Conservation (phyloP, 495 filamentous ascomycete species). For the Penicillium daleae region DNA sequence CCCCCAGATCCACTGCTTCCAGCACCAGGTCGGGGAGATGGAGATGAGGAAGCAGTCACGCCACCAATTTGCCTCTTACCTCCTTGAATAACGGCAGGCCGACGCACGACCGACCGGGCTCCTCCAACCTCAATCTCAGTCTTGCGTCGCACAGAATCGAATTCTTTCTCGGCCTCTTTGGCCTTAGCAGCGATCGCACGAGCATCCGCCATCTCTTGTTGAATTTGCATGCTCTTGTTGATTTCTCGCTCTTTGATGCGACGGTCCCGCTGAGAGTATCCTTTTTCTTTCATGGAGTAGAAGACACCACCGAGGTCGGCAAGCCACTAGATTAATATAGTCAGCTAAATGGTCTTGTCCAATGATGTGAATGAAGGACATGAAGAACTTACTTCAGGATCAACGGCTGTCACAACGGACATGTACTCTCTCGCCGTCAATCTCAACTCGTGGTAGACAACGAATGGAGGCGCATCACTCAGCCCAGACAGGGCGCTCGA, state of each 20-base stretch:
- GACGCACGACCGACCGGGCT: conserved; percentile 38
- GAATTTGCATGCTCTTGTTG: conserved; percentile 86
- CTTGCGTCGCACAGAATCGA: conserved; percentile 39
- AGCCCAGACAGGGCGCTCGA: conserved; percentile 91
- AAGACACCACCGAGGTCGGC: conserved; percentile 98
- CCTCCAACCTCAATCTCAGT: conserved; percentile 45
- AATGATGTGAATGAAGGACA: conserved; percentile 5
- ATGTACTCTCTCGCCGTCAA: conserved; percentile 98
- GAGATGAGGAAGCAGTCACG: conserved; percentile 41
- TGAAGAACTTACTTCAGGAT: conserved; percentile 69
- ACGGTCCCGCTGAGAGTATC: conserved; percentile 87
- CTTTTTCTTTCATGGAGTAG: conserved; percentile 97
- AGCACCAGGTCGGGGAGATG: conserved; percentile 54
- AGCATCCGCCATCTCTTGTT: conserved; percentile 83
- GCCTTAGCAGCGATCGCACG: conserved; percentile 61
- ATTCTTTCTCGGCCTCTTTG: conserved; percentile 43
- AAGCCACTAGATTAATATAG: conserved; percentile 65
- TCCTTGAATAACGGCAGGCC: conserved; percentile 36
- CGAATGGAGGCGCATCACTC: conserved; percentile 93
- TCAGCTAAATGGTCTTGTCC: conserved; percentile 9
- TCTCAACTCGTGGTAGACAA: conserved; percentile 98
- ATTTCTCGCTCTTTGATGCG: conserved; percentile 92
- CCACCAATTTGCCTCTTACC: conserved; percentile 46
- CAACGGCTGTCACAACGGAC: conserved; percentile 94
- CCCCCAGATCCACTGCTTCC: conserved; percentile 43